Percentiles rank a stretch among this genome's conserved stretches.
Conservation (phyloP, 257 asterid species). For the Fraxinus anomala region DNA sequence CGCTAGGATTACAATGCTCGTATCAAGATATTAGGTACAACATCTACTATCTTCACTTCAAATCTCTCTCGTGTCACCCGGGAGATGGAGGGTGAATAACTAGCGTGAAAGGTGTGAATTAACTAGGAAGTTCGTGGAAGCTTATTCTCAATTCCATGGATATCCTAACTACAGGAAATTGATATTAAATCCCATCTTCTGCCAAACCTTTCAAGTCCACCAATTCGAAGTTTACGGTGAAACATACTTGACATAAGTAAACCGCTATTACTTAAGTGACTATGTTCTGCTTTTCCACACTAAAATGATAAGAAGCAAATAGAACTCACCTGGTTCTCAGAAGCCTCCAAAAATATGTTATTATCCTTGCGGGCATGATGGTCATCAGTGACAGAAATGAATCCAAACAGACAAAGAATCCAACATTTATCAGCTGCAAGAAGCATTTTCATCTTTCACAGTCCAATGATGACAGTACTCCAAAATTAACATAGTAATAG, state of each 20-base stretch:
- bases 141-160: background rate
- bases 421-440: conserved; percentile 88
- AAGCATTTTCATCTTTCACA: conserved; percentile 6
- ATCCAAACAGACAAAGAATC: conserved; percentile 90
- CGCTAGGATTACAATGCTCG: background rate
- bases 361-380: conserved; percentile 88
- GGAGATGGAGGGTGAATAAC: background rate
- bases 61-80: background rate
- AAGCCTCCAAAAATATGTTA: conserved; percentile 60
- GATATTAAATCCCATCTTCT: background rate
- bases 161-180: background rate
- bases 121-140: background rate
- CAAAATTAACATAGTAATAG: conserved; percentile 17
- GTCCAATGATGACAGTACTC: conserved; percentile 14
- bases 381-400: conserved; percentile 90
- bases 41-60: background rate
- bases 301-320: conserved; percentile 28
- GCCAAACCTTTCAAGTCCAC: background rate
- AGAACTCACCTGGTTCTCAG: conserved; percentile 73
- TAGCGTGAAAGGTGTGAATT: background rate
- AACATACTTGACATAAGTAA: background rate
- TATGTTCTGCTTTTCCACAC: background rate
- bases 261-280: background rate
- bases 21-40: background rate
- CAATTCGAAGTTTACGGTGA: background rate